Conservation (phyloP, 805 yeast species). For the Kazachstania kunashirensis region DNA sequence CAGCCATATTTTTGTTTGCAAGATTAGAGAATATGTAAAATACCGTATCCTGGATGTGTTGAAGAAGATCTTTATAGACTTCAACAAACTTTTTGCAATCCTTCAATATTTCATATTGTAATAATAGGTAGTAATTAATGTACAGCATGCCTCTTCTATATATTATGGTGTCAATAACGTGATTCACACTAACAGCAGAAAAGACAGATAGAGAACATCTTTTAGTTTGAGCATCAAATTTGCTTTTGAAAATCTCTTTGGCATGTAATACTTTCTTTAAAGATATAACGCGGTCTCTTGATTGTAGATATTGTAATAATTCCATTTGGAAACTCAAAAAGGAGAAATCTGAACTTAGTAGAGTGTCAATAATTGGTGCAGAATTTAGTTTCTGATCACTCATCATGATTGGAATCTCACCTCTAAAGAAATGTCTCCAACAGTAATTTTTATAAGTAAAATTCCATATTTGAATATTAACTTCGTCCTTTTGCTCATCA, state of each 20-base stretch:
- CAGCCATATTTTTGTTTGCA: conserved; percentile 25
- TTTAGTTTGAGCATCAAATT: conserved; percentile 15
- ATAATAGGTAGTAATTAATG: conserved; percentile 16
- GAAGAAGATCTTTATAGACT: conserved; percentile 18
- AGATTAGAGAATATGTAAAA: conserved; percentile 26
- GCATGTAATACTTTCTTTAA: conserved; percentile 13
- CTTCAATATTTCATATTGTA: conserved; percentile 20
- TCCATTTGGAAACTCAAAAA: conserved; percentile 19
- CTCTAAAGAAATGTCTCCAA: conserved; percentile 24
- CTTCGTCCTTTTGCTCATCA: conserved; percentile 19
- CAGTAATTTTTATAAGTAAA: conserved; percentile 23
- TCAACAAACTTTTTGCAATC: conserved; percentile 14
- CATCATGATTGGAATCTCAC: conserved; percentile 21
- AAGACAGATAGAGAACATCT: conserved; percentile 20
- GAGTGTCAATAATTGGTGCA: conserved; percentile 20
- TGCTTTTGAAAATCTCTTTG: conserved; percentile 14
- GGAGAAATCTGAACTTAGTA: conserved; percentile 14
- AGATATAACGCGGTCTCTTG: conserved; percentile 18
- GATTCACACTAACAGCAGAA: conserved; percentile 16
- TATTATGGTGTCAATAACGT: conserved; percentile 22
- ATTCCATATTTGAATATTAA: conserved; percentile 19
- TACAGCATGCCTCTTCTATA: conserved; percentile 21
- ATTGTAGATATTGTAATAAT: conserved; percentile 21
- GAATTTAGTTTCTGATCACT: conserved; percentile 8
- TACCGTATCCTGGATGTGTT: conserved; percentile 22